phyloP scores from a whole-genome alignment of 805 yeast species.

The Saturnispora bothae region DNA sequence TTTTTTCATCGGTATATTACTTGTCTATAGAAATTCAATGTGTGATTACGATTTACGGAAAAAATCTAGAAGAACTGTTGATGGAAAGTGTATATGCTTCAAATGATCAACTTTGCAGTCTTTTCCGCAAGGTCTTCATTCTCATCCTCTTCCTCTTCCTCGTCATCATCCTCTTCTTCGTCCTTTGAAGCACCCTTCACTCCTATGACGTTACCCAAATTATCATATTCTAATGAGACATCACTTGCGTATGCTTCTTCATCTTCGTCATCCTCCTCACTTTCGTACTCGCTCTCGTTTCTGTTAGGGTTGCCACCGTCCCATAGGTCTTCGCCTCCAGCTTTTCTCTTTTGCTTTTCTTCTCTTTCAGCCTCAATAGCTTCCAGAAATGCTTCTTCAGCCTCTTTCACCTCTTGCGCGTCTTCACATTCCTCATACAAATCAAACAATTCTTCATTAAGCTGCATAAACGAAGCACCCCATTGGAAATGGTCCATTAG shows the following conservation, averaged over 20 bases:
- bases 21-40: too few relatives aligned
- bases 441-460: constrained; percentile 69
- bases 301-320: constrained; percentile 69
- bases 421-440: constrained; percentile 75
- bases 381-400: constrained; percentile 67
- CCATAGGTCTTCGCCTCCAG: constrained; percentile 58
- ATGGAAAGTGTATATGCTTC: too few relatives aligned
- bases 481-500: constrained; percentile 76
- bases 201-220: background rate
- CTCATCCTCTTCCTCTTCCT: background rate
- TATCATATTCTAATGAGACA: constrained; percentile 5
- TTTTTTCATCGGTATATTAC: too few relatives aligned
- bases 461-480: constrained; percentile 81
- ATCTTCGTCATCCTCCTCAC: constrained; percentile 14
- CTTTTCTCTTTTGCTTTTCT: constrained; percentile 42
- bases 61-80: too few relatives aligned
- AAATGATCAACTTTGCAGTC: background rate
- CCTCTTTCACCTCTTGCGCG: constrained; percentile 56
- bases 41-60: too few relatives aligned
- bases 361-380: constrained; percentile 55
- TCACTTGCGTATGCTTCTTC: constrained; percentile 14
- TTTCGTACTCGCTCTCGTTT: constrained; percentile 17
- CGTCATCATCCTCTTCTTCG: constrained; percentile 11
- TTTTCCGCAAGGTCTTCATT: background rate
- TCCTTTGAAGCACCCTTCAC: constrained; percentile 5